Conservation (phyloP, 2,329 filamentous ascomycete genomes). For the Ophiostoma triangulosporum region DNA sequence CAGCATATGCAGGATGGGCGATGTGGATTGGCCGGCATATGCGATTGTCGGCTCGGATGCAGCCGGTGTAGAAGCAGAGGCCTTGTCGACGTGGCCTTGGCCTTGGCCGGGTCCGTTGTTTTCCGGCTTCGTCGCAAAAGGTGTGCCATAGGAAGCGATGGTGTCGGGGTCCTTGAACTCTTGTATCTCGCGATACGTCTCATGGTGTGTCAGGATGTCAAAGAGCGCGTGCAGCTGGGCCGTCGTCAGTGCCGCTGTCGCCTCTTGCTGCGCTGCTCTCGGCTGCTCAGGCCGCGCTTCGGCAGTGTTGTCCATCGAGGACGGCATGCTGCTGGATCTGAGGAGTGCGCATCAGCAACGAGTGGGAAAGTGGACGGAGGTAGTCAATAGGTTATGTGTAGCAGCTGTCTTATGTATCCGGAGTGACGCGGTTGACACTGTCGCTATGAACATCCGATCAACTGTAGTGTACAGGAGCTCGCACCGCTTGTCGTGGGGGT, state of each 20-base stretch:
- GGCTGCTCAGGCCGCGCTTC: neutral
- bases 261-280: neutral
- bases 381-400: no score
- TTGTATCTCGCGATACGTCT: constrained; percentile 55
- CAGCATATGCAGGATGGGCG: constrained; percentile 56
- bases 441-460: no score
- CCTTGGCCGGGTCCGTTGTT: neutral
- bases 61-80: neutral
- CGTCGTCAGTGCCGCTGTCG: constrained; percentile 13
- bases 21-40: constrained; percentile 29
- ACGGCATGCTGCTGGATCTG: neutral
- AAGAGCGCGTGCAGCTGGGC: constrained; percentile 39
- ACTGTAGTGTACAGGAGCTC: no score
- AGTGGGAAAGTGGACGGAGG: neutral
- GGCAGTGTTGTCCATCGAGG: neutral
- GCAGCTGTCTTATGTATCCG: no score
- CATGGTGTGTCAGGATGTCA: constrained; percentile 45
- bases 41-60: neutral
- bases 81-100: neutral
- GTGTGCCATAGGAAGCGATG: constrained; percentile 55
- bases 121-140: constrained; percentile 34
- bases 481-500: no score
- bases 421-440: no score
- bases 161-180: constrained; percentile 53
- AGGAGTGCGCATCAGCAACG: neutral